phyloP scores from a whole-genome alignment of 1,284 basidiomycete genomes.

The Sparassis latifolia region DNA sequence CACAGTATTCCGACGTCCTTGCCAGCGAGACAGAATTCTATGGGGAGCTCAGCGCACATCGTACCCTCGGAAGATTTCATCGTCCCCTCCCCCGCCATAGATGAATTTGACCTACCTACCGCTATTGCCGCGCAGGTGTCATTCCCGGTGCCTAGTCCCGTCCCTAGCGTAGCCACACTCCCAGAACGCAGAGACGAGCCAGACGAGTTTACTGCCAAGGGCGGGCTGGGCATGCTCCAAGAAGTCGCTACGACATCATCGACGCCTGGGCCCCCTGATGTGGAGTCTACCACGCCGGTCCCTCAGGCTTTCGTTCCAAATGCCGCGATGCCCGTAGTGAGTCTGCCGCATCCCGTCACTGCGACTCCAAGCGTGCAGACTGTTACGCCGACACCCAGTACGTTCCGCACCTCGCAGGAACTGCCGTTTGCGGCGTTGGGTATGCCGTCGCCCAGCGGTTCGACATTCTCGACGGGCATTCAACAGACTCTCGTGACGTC shows the following conservation, averaged over 20 bases:
- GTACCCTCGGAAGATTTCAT: conserved; percentile 27
- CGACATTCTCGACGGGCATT: conserved; percentile 24
- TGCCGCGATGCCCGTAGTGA: conserved; percentile 1
- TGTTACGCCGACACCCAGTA: conserved; percentile 15
- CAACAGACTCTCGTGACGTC: conserved; percentile 25
- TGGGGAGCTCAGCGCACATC: conserved; percentile 19
- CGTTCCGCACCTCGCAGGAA: conserved; percentile 9
- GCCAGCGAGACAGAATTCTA: conserved; percentile 6
- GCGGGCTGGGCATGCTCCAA: not conserved
- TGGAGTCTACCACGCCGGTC: too few species aligned
- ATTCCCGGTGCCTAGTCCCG: conserved; percentile 28
- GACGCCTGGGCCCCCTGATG: not conserved
- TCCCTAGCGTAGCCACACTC: conserved; percentile 10
- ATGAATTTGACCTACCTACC: conserved; percentile 33
- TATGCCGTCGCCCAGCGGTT: conserved; percentile 34
- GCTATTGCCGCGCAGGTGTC: conserved; percentile 36
- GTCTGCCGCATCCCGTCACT: not conserved
- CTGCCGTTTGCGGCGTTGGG: conserved; percentile 10
- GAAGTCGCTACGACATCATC: not conserved
- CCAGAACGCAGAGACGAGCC: conserved; percentile 1
- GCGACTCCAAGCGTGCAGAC: conserved; percentile 5
- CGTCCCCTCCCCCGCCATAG: conserved; percentile 27
- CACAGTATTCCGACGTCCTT: not conserved
- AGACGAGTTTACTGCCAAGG: not conserved
- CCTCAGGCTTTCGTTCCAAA: too few species aligned